Conservation (phyloP, 805 yeast species). For the Candida rishiriensis region DNA sequence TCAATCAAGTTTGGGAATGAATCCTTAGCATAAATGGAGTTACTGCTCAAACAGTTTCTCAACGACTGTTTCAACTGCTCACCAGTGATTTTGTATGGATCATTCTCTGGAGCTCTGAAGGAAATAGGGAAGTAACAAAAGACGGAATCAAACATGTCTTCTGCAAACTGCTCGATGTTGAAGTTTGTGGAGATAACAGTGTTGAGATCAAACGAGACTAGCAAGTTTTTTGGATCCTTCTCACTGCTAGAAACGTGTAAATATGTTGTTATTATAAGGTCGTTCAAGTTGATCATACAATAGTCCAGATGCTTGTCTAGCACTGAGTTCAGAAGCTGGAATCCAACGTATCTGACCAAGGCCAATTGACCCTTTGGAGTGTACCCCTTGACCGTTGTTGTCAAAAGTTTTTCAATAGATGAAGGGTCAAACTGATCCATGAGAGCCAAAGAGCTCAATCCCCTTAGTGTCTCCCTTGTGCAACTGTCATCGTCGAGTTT, state of each 20-base stretch:
- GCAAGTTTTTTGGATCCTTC: slow-evolving; percentile 87
- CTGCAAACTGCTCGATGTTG: slow-evolving; percentile 39
- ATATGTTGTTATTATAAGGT: slow-evolving; percentile 50
- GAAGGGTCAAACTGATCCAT: slow-evolving; percentile 46
- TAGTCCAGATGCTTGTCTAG: slow-evolving; percentile 27
- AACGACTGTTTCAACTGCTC: slow-evolving; percentile 62
- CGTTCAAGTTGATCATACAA: slow-evolving; percentile 25
- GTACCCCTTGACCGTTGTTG: slow-evolving; percentile 36
- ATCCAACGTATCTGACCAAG: slow-evolving; percentile 55
- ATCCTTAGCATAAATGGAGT: slow-evolving; percentile 61
- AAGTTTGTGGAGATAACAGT: slow-evolving; percentile 39
- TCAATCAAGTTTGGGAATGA: slow-evolving; percentile 74
- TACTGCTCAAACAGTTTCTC: slow-evolving; percentile 58
- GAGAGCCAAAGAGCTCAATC: slow-evolving; percentile 45
- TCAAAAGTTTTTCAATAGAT: slow-evolving; percentile 35
- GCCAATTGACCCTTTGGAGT: slow-evolving; percentile 59
- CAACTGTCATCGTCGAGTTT: slow-evolving; percentile 65
- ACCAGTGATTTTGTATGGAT: slow-evolving; percentile 78
- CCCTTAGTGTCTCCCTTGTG: slow-evolving; percentile 47
- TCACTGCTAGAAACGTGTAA: slow-evolving; percentile 76
- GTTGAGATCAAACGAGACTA: slow-evolving; percentile 62
- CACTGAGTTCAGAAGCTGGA: slow-evolving; percentile 41
- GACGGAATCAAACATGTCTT: slow-evolving; percentile 78
- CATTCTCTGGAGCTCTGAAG: slow-evolving; percentile 87
- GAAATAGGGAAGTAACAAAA: slow-evolving; percentile 97